A percentile compares a stretch with the other conserved stretches of the same genome.
Conservation (phyloP, 2,329 filamentous ascomycete genomes). For the Diaporthe sp. region DNA sequence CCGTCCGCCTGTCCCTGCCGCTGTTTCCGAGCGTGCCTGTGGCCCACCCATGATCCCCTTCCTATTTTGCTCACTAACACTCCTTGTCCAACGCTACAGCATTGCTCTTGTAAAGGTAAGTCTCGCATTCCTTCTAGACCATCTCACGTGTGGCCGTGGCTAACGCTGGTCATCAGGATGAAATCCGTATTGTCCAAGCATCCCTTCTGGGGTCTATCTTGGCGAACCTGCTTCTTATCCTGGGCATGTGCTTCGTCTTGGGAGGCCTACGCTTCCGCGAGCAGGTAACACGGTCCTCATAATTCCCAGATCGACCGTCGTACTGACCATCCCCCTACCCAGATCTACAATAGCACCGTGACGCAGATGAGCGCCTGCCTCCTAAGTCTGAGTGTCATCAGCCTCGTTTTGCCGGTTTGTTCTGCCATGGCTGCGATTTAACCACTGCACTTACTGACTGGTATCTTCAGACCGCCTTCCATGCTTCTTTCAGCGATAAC, state of each 20-base stretch:
- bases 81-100: slow-evolving; percentile 58
- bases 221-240: slow-evolving; percentile 87
- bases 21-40: slow-evolving; percentile 30
- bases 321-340: slow-evolving; percentile 1
- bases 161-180: slow-evolving; percentile 62
- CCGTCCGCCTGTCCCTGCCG: slow-evolving; percentile 17
- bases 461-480: slow-evolving; percentile 80
- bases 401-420: slow-evolving; percentile 83
- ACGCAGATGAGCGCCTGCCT: slow-evolving; percentile 97
- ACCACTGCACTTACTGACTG: not conserved
- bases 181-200: slow-evolving; percentile 93
- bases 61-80: slow-evolving; percentile 52
- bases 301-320: not conserved
- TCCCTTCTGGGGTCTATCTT: slow-evolving; percentile 91
- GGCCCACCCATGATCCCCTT: slow-evolving; percentile 43
- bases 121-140: slow-evolving; percentile 8
- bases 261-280: slow-evolving; percentile 90
- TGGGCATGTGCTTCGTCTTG: slow-evolving; percentile 92
- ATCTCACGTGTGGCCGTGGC: slow-evolving; percentile 45
- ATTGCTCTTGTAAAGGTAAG: slow-evolving; percentile 80
- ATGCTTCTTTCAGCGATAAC: slow-evolving; percentile 82
- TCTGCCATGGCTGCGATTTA: slow-evolving; percentile 37
- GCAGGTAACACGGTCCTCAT: slow-evolving; percentile 68
- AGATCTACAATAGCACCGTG: slow-evolving; percentile 95
- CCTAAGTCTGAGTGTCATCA: slow-evolving; percentile 90